Evolutionary conservation across 2,329 filamentous ascomycete species (phyloP).

Genomic region (Ilyonectria mors-panacis): DNA sequence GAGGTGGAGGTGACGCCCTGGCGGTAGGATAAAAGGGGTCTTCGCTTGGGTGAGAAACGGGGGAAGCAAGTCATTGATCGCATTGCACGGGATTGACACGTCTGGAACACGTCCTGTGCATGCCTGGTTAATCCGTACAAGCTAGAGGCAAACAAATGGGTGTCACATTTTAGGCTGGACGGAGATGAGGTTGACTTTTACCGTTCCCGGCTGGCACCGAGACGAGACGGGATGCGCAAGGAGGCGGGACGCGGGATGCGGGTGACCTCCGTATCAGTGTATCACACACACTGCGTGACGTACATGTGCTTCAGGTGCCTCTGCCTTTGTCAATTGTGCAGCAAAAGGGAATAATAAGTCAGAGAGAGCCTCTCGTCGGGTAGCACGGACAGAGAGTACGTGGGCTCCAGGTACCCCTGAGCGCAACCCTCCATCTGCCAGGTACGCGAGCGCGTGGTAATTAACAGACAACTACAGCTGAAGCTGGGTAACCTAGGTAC

Average conservation of each 20-base stretch:
- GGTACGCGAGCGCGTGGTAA: conserved; percentile 3
- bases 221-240: not conserved
- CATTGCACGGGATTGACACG: not conserved
- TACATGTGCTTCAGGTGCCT: too few species aligned
- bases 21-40: conserved; percentile 17
- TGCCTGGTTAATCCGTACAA: not conserved
- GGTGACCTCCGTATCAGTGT: not conserved
- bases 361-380: not conserved
- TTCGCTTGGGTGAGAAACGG: not conserved
- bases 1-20: conserved; percentile 7
- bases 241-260: not conserved
- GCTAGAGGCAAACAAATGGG: not conserved
- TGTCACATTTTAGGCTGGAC: not conserved
- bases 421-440: not conserved
- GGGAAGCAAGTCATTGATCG: conserved; percentile 6
- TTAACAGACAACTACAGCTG: not conserved
- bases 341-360: not conserved
- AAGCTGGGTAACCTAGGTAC: not conserved
- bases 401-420: conserved; percentile 11
- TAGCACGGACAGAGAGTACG: not conserved
- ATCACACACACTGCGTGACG: too few species aligned
- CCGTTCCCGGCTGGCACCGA: not conserved
- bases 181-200: not conserved
- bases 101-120: not conserved
- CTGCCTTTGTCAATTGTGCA: not conserved